These are phyloP conservation scores for Cytidiella melzeri DNA, from an alignment of 768 basidiomycete species.

Conservation along the genomic window DNA sequence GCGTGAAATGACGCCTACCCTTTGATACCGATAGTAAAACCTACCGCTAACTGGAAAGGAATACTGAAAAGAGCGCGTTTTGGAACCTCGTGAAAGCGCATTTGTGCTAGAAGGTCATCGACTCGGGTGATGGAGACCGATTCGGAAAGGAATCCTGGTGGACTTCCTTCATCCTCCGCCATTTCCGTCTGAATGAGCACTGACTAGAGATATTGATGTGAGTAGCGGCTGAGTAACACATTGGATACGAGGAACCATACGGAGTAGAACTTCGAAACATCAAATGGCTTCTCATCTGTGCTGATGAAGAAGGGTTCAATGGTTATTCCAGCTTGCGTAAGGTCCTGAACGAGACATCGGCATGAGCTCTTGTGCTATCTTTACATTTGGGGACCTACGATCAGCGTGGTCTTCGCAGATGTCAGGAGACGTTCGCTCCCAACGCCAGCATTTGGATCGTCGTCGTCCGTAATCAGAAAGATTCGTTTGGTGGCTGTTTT, in stretches of 20 bases:
- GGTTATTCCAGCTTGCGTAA: conserved; percentile 69
- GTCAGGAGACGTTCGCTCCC: conserved; percentile 55
- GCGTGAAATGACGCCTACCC: conserved; percentile 42
- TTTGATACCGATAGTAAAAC: conserved; percentile 74
- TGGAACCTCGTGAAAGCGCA: conserved; percentile 75
- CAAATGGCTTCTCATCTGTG: conserved; percentile 59
- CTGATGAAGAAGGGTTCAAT: conserved; percentile 91
- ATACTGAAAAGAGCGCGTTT: conserved; percentile 81
- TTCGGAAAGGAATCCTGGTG: conserved; percentile 45
- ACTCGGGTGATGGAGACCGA: conserved; percentile 74
- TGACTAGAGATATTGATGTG: conserved; percentile 34
- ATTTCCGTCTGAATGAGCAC: conserved; percentile 50
- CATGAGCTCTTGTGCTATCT: conserved; percentile 1
- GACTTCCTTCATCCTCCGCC: conserved; percentile 47
- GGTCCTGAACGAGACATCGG: conserved; percentile 47
- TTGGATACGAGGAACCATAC: conserved; percentile 34
- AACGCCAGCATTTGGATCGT: conserved; percentile 58
- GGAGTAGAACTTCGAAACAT: conserved; percentile 71
- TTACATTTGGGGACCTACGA: conserved; percentile 40
- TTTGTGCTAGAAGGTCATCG: conserved; percentile 71
- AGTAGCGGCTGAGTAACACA: not conserved
- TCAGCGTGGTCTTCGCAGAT: conserved; percentile 66
- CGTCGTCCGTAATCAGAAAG: conserved; percentile 90
- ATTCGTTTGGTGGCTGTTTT: conserved; percentile 90
- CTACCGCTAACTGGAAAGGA: conserved; percentile 72